These are phyloP conservation scores for Trichosanthes cucumerina DNA, from an alignment of 306 rosid species.

Conservation along the genomic window DNA sequence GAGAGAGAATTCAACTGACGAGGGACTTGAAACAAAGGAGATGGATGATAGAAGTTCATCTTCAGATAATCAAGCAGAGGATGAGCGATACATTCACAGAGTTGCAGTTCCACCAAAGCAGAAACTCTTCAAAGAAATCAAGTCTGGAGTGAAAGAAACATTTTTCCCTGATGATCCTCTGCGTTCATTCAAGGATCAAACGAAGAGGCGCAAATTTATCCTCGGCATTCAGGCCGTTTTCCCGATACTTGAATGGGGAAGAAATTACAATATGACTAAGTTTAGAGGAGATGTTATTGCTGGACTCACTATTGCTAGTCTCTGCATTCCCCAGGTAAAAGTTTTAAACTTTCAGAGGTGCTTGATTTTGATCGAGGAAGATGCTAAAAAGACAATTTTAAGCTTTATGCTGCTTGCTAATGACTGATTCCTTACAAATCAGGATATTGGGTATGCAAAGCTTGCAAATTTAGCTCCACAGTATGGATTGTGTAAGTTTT, in stretches of 20 bases:
- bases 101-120: slow-evolving; percentile 26
- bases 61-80: not conserved
- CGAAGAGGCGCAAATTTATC: not conserved
- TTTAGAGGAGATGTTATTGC: slow-evolving; percentile 22
- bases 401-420: not conserved
- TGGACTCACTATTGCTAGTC: slow-evolving; percentile 30
- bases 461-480: slow-evolving; percentile 22
- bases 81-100: slow-evolving; percentile 14
- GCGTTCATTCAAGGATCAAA: slow-evolving; percentile 23
- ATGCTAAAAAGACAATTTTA: not conserved
- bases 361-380: not conserved
- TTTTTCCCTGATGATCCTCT: slow-evolving; percentile 28
- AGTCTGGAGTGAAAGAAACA: slow-evolving; percentile 16
- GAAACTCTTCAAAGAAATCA: slow-evolving; percentile 15
- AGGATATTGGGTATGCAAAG: slow-evolving; percentile 34
- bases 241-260: slow-evolving; percentile 23
- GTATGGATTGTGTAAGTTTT: slow-evolving; percentile 24
- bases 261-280: slow-evolving; percentile 13
- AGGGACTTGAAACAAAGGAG: not conserved
- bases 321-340: slow-evolving; percentile 29
- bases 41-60: not conserved
- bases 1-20: not conserved
- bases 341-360: not conserved
- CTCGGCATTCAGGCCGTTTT: slow-evolving; percentile 19
- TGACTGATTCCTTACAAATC: not conserved